phyloP scores from a whole-genome alignment of 2,329 filamentous ascomycete species.

The Diaporthe ilicicola region DNA sequence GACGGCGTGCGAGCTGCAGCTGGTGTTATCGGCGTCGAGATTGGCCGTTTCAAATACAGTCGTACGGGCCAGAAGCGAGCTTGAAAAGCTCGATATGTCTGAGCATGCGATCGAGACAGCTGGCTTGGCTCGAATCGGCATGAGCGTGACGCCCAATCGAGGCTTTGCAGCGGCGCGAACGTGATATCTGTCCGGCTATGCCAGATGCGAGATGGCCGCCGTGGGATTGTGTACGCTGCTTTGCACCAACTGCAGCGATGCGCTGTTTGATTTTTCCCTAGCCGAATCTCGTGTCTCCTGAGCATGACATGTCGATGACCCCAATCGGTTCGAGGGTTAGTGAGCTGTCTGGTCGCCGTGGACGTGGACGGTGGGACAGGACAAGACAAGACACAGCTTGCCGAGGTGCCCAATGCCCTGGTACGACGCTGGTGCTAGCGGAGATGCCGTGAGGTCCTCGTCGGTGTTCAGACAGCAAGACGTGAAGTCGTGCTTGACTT shows the following conservation, averaged over 20 bases:
- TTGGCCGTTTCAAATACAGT: conserved; percentile 20
- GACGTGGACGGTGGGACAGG: not conserved
- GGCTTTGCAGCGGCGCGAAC: not conserved
- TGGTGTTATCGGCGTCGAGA: not conserved
- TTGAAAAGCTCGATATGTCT: conserved; percentile 1
- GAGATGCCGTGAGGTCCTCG: not conserved
- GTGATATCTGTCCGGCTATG: not conserved
- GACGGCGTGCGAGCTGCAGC: conserved; percentile 6
- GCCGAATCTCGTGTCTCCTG: not conserved
- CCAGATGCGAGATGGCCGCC: not conserved
- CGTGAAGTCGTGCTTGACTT: not conserved
- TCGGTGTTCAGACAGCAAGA: not conserved
- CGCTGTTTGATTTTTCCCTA: not conserved
- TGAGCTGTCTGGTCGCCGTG: not conserved
- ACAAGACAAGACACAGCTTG: conserved; percentile 4
- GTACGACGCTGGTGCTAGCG: not conserved
- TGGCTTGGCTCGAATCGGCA: not conserved
- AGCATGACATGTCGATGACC: not conserved
- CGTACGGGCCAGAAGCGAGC: not conserved
- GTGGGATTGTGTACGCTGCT: not conserved
- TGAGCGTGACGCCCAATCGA: not conserved
- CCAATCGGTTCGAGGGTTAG: not conserved
- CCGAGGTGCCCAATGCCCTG: not conserved
- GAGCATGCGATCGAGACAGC: conserved; percentile 1
- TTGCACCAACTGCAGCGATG: not conserved